Percentiles rank a stretch among this genome's conserved stretches.
These are phyloP conservation scores for Candida frijolesensis DNA, from an alignment of 1,139 yeast species.

Conservation along the genomic window DNA sequence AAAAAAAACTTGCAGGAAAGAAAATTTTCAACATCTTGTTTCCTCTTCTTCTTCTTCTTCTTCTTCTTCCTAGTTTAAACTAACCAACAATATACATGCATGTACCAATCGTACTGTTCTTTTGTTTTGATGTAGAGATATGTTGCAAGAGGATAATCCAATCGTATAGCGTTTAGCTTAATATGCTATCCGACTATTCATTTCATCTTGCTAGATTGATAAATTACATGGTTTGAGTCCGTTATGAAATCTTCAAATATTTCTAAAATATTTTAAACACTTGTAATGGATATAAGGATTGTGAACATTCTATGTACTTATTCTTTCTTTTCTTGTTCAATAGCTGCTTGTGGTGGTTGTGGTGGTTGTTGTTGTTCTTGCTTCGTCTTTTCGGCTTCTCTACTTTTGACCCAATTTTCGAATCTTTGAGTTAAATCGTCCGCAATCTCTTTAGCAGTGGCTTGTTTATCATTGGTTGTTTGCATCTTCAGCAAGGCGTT, in stretches of 20 bases:
- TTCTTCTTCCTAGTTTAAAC: background rate
- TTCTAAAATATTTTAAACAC: constrained; percentile 6
- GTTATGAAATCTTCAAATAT: constrained; percentile 24
- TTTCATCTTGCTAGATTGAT: constrained; percentile 31
- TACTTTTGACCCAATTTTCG: constrained; percentile 30
- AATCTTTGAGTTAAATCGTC: constrained; percentile 35
- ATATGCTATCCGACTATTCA: background rate
- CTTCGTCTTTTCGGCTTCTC: constrained; percentile 18
- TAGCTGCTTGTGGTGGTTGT: background rate
- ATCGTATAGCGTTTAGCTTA: background rate
- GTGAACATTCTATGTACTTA: constrained; percentile 35
- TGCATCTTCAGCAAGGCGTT: constrained; percentile 33
- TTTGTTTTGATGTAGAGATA: background rate
- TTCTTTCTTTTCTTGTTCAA: constrained; percentile 5
- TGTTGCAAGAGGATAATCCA: constrained; percentile 2
- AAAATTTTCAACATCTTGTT: constrained; percentile 5
- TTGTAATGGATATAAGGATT: constrained; percentile 57
- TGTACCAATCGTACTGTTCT: background rate
- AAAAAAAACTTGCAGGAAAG: constrained; percentile 3
- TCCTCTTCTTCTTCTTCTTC: background rate
- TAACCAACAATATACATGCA: constrained; percentile 1
- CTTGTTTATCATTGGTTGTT: constrained; percentile 32
- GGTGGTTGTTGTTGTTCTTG: constrained; percentile 9
- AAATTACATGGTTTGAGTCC: constrained; percentile 61
- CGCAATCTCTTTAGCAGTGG: constrained; percentile 41